Evolutionary conservation across 1,284 basidiomycete genomes (phyloP), one percentile per base, ranked within the genome.

Genomic region (Ganoderma leucocontextum): DNA sequence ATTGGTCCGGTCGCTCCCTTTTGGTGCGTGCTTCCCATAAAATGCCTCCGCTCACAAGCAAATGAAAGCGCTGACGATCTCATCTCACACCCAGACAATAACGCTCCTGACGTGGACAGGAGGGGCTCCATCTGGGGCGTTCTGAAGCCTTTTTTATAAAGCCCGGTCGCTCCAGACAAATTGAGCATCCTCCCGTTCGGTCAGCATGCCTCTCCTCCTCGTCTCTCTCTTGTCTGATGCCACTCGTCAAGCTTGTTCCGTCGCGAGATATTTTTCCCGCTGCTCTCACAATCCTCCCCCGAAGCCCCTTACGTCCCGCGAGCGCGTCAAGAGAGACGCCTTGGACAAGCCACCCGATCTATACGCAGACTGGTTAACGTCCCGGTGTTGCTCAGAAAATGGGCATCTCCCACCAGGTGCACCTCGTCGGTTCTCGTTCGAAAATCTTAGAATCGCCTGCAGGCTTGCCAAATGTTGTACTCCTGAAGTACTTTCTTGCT

Each of bases 341-440:
- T 38, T 49, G 52, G 63, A 75, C 38, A 44, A 29, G 25, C 65
- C 57, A 41, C 60, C 63, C 53, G 68, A 66, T 25, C 44, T 84
- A 47, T 90, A 88, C 68, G 84, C 88, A 57, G 83, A 84, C 36
- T 93, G 91, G 92, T 77, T 89, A 17, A 84, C 87, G 12, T 93
- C 91, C 39, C 85, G 92, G 73, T 75, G 79, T 67, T 73, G 86
- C 29, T 81, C 82, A 82, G 61, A 82, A 65, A 53, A 60, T 57
- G 57, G 75, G 49, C 73, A 82, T 78, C 85, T 91, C 70, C 83
- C 88, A 60, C 89, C 92, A 49, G 92, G 93, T 61, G 88, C 87
- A 47, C 89, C 88, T 70, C 87, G 92, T 49, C 82, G 84, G 36
- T 73, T 94, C 65, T 88, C 84, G 64, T 73, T 82, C 52, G 75